These are phyloP conservation scores for Warburgia ugandensis DNA, from an alignment of 164 flowering plant genomes.

Conservation along the genomic window DNA sequence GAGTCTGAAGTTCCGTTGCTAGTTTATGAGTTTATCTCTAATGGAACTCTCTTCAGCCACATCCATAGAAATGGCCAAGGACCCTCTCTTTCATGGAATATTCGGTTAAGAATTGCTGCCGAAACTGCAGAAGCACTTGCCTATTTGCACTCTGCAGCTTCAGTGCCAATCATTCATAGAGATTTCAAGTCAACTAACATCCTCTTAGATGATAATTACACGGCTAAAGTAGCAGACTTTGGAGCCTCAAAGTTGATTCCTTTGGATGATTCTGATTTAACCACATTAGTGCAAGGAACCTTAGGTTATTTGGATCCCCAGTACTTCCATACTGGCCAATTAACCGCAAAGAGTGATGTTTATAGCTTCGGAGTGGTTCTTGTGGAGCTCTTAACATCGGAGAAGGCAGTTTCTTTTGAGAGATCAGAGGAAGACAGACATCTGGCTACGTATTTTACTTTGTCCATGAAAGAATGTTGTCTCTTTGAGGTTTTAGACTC, in stretches of 20 bases:
- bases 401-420: neutral
- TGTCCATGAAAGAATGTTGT: neutral
- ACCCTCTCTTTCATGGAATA: neutral
- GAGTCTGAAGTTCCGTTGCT: neutral
- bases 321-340: slow-evolving; percentile 6
- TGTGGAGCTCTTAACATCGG: slow-evolving; percentile 10
- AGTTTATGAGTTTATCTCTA: neutral
- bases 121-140: slow-evolving; percentile 9
- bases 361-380: slow-evolving; percentile 14
- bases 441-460: slow-evolving; percentile 2
- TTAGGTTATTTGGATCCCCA: slow-evolving; percentile 10
- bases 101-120: slow-evolving; percentile 1
- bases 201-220: slow-evolving; percentile 4
- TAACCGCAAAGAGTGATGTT: slow-evolving; percentile 12
- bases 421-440: slow-evolving; percentile 1
- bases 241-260: slow-evolving; percentile 8
- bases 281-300: slow-evolving; percentile 8
- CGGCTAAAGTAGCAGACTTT: slow-evolving; percentile 9
- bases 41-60: neutral
- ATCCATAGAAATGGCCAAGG: neutral
- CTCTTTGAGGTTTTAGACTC: neutral
- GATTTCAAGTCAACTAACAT: slow-evolving; percentile 12
- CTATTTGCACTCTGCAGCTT: slow-evolving; percentile 7
- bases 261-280: neutral
- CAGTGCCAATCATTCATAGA: slow-evolving; percentile 2